Percentiles rank a stretch among this genome's conserved stretches.
Evolutionary conservation across 2,329 filamentous ascomycete species (phyloP).

Genomic region (Septoria petroselini): DNA sequence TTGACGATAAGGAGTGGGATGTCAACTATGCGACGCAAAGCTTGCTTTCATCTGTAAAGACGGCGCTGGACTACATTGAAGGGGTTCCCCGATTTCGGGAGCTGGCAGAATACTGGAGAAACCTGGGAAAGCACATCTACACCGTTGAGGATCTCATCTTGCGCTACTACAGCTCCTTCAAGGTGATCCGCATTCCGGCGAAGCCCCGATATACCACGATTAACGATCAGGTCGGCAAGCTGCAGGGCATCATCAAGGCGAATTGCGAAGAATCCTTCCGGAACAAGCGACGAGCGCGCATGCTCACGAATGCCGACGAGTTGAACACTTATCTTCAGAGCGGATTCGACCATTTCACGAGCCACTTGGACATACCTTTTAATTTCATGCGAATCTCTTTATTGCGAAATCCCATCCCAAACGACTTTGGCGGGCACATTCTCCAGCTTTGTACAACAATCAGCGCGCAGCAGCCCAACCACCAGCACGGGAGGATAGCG

Average conservation of each 20-base stretch:
- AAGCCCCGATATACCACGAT: slow-evolving; percentile 49
- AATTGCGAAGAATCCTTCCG: slow-evolving; percentile 44
- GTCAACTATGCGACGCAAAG: slow-evolving; percentile 37
- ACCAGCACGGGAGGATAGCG: slow-evolving; percentile 32
- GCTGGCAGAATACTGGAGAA: slow-evolving; percentile 45
- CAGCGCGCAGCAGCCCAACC: slow-evolving; percentile 37
- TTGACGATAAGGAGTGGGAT: slow-evolving; percentile 38
- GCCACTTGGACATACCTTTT: slow-evolving; percentile 47
- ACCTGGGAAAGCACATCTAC: slow-evolving; percentile 43
- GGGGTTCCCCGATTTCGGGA: slow-evolving; percentile 38
- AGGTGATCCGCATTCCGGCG: slow-evolving; percentile 48
- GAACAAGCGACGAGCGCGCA: slow-evolving; percentile 46
- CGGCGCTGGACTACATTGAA: slow-evolving; percentile 34
- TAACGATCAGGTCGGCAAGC: slow-evolving; percentile 48
- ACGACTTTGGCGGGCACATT: slow-evolving; percentile 51
- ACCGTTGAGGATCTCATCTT: slow-evolving; percentile 48
- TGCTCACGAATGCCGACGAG: slow-evolving; percentile 49
- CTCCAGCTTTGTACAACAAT: slow-evolving; percentile 48
- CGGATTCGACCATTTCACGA: slow-evolving; percentile 52
- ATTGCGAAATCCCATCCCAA: slow-evolving; percentile 45
- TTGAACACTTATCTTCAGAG: slow-evolving; percentile 49
- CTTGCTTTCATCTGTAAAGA: slow-evolving; percentile 35
- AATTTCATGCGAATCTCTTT: slow-evolving; percentile 52
- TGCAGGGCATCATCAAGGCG: slow-evolving; percentile 45
- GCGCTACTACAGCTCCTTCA: slow-evolving; percentile 52